phyloP scores from a whole-genome alignment of 495 filamentous ascomycete genomes.

The Neurospora sp. region DNA sequence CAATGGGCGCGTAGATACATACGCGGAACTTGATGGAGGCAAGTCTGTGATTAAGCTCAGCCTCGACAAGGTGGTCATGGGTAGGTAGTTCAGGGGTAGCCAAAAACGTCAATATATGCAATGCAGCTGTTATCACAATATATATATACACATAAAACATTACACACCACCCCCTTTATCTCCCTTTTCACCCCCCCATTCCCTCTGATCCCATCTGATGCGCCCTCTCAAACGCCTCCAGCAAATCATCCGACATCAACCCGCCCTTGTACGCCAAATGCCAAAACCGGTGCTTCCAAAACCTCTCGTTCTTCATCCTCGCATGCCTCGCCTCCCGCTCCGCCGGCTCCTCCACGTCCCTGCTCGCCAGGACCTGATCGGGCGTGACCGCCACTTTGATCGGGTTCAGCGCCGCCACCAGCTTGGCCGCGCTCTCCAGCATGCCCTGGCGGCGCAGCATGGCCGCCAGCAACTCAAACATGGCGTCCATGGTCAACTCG shows the following conservation, averaged over 20 bases:
- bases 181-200: background rate
- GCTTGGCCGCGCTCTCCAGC: conserved; percentile 16
- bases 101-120: background rate
- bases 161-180: background rate
- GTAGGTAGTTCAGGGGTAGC: background rate
- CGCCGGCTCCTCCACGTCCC: conserved; percentile 5
- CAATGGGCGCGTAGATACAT: background rate
- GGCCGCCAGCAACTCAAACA: conserved; percentile 35
- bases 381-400: conserved; percentile 14
- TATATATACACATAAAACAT: background rate
- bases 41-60: background rate
- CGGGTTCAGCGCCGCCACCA: conserved; percentile 18
- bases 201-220: background rate
- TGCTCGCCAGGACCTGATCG: background rate
- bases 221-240: conserved; percentile 1
- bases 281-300: conserved; percentile 38
- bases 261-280: conserved; percentile 22
- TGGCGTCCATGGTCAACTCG: conserved; percentile 31
- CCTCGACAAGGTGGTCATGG: no score
- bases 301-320: conserved; percentile 8
- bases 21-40: background rate
- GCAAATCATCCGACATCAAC: conserved; percentile 16
- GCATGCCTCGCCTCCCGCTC: conserved; percentile 3
- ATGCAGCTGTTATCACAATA: background rate
- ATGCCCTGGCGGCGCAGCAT: conserved; percentile 33